Evolutionary conservation across 768 basidiomycete species (phyloP), one percentile per base, ranked within the genome.

Genomic region (Boletus tomentosulus): DNA sequence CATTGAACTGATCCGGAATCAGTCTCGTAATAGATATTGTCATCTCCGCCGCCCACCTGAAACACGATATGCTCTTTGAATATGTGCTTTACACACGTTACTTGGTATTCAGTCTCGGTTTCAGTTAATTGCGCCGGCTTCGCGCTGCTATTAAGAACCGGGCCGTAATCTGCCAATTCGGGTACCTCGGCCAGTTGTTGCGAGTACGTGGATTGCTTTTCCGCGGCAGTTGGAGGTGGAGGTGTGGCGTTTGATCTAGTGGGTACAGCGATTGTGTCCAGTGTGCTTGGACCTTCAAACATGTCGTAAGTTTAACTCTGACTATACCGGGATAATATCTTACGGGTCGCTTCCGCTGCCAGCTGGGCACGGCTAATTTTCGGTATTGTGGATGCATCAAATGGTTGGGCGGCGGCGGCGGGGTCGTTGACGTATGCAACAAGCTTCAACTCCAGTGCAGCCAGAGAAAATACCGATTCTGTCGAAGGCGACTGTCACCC

Each of bases 81-180:
- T 54, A 98, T 83, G 70, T 99, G 97, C 74, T 98, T 98, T 71
- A 97, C 91, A 62, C 91, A 92, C 10, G 89, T 85, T 45, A 98
- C 96, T 66, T 97, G 93, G 67, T 98, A 99, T 73, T 98, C 97
- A 4, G 94, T 98, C 73, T 98, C 97, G 63, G 83, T 89, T 74
- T 99, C 97, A 13, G 97, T 98, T 54, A 98, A 84, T 57, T 87
- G 89, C 24, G 79, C 73, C 11, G 88, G 85, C 60, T 85, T 90
- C 35, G 80, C 58, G 58, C 84, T 90, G 78, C 92, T 98, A 73
- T 87, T 92, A 66, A 95, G 77, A 48, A 97, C 83, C 46, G 87
- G 71, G 10, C 97, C 97, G 69, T 96, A 98, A 8, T 78, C 74
- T 5, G 80, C 81, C 55, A 99, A 82, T 64, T 98, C 91, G 22